These are phyloP conservation scores for Dactylellina cionopaga DNA, from an alignment of 2,329 filamentous ascomycete species.

Conservation along the genomic window DNA sequence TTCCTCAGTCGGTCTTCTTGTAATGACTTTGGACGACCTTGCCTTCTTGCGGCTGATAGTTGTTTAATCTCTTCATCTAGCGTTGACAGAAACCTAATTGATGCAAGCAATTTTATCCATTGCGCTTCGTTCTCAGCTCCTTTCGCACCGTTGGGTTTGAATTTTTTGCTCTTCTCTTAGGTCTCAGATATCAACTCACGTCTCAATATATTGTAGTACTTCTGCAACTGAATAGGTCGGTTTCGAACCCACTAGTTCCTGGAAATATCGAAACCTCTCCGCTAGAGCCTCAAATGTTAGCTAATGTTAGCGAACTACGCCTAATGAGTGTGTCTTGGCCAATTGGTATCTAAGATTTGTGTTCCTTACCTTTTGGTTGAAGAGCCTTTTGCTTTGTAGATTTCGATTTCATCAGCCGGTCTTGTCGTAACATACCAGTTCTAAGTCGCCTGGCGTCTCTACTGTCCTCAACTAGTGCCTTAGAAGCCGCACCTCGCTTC, in stretches of 20 bases:
- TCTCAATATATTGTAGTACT: constrained; percentile 26
- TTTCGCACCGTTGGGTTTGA: too few species aligned
- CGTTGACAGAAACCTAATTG: constrained; percentile 22
- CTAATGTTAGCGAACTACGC: neutral
- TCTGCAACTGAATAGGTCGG: constrained; percentile 10
- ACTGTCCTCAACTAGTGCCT: constrained; percentile 42
- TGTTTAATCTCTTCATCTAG: constrained; percentile 35
- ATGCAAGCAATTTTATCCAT: too few species aligned
- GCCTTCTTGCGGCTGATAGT: constrained; percentile 12
- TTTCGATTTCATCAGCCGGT: constrained; percentile 25
- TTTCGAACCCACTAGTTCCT: constrained; percentile 6
- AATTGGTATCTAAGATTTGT: too few species aligned
- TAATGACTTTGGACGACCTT: constrained; percentile 29
- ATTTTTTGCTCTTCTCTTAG: too few species aligned
- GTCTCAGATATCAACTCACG: neutral
- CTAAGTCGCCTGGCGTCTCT: constrained; percentile 37
- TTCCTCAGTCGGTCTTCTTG: constrained; percentile 35
- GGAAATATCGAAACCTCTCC: constrained; percentile 35
- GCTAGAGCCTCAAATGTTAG: constrained; percentile 1
- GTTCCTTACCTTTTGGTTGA: constrained; percentile 29
- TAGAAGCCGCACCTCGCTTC: constrained; percentile 36
- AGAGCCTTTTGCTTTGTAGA: constrained; percentile 28
- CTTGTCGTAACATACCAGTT: constrained; percentile 37
- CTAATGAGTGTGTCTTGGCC: too few species aligned
- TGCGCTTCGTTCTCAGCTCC: too few species aligned